phyloP scores from a whole-genome alignment of 164 flowering plant genomes.

The Tinospora cordifolia region DNA sequence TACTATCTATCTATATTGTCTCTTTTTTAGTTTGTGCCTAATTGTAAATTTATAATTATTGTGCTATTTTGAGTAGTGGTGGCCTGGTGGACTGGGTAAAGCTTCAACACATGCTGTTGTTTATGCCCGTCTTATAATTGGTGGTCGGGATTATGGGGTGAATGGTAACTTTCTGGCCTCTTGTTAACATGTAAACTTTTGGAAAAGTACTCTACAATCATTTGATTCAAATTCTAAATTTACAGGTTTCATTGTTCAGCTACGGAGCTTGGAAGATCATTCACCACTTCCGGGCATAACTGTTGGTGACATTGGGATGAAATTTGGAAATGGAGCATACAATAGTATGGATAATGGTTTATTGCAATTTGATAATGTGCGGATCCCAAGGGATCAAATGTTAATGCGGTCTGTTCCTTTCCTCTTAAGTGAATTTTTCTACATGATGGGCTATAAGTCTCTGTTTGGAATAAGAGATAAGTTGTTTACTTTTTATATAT shows the following conservation, averaged over 20 bases:
- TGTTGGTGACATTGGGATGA: constrained; percentile 92
- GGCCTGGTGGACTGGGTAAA: constrained; percentile 99
- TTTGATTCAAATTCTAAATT: not conserved
- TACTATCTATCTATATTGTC: not conserved
- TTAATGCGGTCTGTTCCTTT: not conserved
- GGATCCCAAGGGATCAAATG: no score
- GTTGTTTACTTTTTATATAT: no score
- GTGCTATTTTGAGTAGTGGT: constrained; percentile 54
- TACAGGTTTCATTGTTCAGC: constrained; percentile 88
- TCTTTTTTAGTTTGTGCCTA: not conserved
- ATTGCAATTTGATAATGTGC: constrained; percentile 33
- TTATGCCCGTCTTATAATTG: constrained; percentile 74
- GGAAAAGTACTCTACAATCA: not conserved
- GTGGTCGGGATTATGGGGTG: constrained; percentile 74
- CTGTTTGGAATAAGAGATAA: no score
- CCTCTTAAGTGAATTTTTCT: not conserved
- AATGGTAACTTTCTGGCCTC: constrained; percentile 45
- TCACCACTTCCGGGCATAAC: constrained; percentile 85
- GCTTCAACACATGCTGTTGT: constrained; percentile 87
- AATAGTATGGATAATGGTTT: constrained; percentile 97
- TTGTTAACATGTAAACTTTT: not conserved
- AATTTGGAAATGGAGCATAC: constrained; percentile 97
- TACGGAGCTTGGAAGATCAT: constrained; percentile 89
- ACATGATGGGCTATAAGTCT: no score
- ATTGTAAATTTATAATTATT: not conserved